phyloP scores from a whole-genome alignment of 257 asterid species.

The Solanum tacnaense region DNA sequence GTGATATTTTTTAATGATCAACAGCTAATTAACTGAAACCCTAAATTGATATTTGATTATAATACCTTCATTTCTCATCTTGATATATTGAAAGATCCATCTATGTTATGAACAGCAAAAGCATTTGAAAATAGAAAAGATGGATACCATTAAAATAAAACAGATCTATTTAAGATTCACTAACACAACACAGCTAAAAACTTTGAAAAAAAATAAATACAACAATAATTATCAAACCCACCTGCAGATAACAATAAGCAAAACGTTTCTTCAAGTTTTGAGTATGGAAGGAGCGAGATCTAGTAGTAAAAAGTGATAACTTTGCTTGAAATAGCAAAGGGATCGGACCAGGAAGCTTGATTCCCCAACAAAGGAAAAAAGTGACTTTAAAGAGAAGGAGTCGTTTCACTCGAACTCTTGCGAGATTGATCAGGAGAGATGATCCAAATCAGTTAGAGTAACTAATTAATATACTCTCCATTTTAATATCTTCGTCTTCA shows the following conservation, averaged over 20 bases:
- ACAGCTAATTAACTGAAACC: not conserved
- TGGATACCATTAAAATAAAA: not conserved
- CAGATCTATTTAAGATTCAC: not conserved
- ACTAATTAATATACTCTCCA: not conserved
- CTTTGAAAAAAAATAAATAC: not conserved
- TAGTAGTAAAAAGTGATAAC: not conserved
- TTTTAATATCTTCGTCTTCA: not conserved
- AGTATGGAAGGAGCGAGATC: not conserved
- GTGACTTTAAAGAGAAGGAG: not conserved
- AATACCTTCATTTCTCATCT: not conserved
- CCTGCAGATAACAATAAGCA: not conserved
- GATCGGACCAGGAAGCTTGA: conserved; percentile 67
- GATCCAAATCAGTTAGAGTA: not conserved
- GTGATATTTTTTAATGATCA: not conserved
- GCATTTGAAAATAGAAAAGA: not conserved
- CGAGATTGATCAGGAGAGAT: not conserved
- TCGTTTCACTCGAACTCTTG: not conserved
- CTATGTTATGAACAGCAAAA: not conserved
- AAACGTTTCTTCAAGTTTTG: not conserved
- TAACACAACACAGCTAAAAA: not conserved
- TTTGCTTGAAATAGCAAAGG: conserved; percentile 9
- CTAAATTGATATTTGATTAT: not conserved
- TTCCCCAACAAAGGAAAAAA: conserved; percentile 26
- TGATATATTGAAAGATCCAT: not conserved
- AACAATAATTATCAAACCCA: not conserved